Base-by-base conservation (phyloP, 2,329 filamentous ascomycete genomes). In the Macrophomina phaseolina region DNA sequence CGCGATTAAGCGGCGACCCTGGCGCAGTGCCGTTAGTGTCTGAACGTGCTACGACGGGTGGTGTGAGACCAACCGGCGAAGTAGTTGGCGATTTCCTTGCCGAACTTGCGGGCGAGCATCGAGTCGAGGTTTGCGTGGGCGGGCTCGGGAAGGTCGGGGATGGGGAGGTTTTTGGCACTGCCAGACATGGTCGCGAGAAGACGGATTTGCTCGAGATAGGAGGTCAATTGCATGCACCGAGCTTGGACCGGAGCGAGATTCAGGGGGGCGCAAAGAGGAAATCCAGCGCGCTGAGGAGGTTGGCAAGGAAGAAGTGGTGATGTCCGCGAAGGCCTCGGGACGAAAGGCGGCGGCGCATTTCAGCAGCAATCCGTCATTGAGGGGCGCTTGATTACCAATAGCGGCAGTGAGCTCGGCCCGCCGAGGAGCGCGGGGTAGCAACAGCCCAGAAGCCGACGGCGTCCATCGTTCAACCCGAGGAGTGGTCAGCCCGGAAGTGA, bases 41-140 rank as follows among this genome's bases (percentile, higher is more conserved):
- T 38, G 62, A 28, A 46, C 46, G 56, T 23, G 49, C 45, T 32
- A 30, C 28, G 40, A 49, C 34, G 30, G 9, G 23, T n/a, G 28
- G 12, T 40, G 5, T 18, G 12, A 28, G 11, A 30, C 45, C 49
- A 62, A 81, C 81, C 84, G 60, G 91, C 88, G 80, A 94, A 95
- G 86, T 95, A 95, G 80, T 94, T 95, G 75, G 90, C 86, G 69
- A 92, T 84, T 79, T 94, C 92, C 71, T 87, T 89, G 78, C 92
- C 92, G 79, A 93, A 94, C 75, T 90, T 92, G 67, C 87, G 84
- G 72, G 89, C 87, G 73, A 95, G 83, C 88, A 93, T 92, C 45
- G 87, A 88, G 75, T 89, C 87, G 71, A 86, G 79, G 69, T 85
- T 81, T 67, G 83, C 78, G 76, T 89, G 86, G 45, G 85, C 85